Evolutionary conservation across 192 early-diverging fungal species (phyloP).

Genomic region (Podila minutissima): DNA sequence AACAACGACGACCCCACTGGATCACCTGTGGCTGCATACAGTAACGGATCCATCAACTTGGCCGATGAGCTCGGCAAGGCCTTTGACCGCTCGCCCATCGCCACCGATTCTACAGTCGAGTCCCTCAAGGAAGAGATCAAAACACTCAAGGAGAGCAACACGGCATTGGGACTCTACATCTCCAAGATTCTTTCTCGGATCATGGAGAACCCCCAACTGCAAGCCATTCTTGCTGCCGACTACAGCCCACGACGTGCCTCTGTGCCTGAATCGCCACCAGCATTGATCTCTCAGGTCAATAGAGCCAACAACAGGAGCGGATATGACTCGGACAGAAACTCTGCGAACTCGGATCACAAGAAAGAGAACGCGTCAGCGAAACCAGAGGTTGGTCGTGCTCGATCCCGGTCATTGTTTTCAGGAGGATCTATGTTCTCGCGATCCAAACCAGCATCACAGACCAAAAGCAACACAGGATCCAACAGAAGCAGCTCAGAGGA

Average conservation of each 20-base stretch:
- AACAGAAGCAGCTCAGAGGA: conserved; percentile 39
- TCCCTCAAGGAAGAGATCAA: conserved; percentile 69
- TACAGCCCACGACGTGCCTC: conserved; percentile 28
- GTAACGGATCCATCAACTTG: conserved; percentile 40
- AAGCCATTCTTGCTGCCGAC: conserved; percentile 56
- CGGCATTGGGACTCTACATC: conserved; percentile 75
- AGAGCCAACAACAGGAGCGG: conserved; percentile 5
- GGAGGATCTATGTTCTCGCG: conserved; percentile 10
- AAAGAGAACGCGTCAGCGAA: conserved; percentile 6
- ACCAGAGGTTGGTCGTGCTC: conserved; percentile 9
- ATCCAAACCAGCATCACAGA: conserved; percentile 3
- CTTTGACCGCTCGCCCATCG: conserved; percentile 8
- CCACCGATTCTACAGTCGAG: conserved; percentile 13
- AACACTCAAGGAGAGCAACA: conserved; percentile 71
- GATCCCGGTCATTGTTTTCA: conserved; percentile 31
- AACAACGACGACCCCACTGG: conserved; percentile 32
- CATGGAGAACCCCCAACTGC: conserved; percentile 64
- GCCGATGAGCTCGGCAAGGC: conserved; percentile 39
- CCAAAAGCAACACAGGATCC: conserved; percentile 6
- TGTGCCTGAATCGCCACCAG: conserved; percentile 12
- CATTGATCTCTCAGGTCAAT: conserved; percentile 12
- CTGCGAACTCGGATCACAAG: background rate
- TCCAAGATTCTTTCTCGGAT: conserved; percentile 82
- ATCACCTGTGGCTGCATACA: background rate
- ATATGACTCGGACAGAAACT: conserved; percentile 14